These are phyloP conservation scores for Solanum hybrid DNA, from an alignment of 305 asterid species.

Conservation along the genomic window DNA sequence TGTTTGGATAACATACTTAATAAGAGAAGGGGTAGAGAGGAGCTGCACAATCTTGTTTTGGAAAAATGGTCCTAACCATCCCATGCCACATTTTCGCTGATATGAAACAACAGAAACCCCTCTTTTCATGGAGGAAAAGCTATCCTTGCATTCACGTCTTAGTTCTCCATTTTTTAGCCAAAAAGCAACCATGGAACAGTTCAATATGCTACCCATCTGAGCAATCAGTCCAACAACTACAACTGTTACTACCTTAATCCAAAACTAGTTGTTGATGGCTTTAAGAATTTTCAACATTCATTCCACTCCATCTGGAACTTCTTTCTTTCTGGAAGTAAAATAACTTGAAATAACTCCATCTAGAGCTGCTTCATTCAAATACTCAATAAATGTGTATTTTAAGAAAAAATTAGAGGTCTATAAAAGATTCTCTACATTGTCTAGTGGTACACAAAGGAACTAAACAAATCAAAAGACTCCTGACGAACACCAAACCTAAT, in stretches of 20 bases:
- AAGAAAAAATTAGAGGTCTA: neutral
- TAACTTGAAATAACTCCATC: neutral
- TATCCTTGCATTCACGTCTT: neutral
- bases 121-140: neutral
- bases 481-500: neutral
- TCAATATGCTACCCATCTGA: neutral
- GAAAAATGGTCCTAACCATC: neutral
- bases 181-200: neutral
- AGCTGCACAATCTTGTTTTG: neutral
- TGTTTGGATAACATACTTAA: neutral
- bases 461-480: neutral
- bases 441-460: neutral
- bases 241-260: neutral
- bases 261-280: neutral
- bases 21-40: neutral
- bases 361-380: neutral
- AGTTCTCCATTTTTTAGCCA: neutral
- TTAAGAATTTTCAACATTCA: neutral
- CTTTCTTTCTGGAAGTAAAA: neutral
- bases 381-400: neutral
- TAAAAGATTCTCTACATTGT: neutral
- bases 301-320: neutral
- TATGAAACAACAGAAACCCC: neutral
- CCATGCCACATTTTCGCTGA: neutral
- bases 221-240: neutral